Evolutionary conservation across 495 filamentous ascomycete genomes (phyloP).

Genomic region (Penicillium diatomitis): DNA sequence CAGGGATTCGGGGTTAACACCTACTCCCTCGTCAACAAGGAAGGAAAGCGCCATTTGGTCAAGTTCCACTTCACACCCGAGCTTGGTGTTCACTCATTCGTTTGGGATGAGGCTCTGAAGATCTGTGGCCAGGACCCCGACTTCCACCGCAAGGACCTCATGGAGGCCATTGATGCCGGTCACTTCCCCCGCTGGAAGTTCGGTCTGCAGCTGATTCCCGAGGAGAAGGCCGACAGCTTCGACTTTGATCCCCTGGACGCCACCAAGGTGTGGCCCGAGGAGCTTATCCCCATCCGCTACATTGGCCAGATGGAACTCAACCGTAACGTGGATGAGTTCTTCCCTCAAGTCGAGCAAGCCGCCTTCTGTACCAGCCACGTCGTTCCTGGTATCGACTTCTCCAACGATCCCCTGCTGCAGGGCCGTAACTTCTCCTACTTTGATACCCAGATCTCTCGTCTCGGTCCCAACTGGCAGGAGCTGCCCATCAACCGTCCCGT

Average conservation of each 20-base stretch:
- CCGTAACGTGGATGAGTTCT: constrained; percentile 77
- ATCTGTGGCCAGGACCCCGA: constrained; percentile 75
- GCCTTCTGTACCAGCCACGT: constrained; percentile 84
- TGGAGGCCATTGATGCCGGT: constrained; percentile 65
- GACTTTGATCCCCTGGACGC: constrained; percentile 87
- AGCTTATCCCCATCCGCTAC: constrained; percentile 67
- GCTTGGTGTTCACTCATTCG: constrained; percentile 72
- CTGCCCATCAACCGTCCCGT: constrained; percentile 72
- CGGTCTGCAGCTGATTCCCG: constrained; percentile 66
- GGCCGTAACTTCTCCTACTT: constrained; percentile 83
- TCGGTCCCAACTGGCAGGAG: constrained; percentile 81
- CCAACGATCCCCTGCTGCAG: constrained; percentile 74
- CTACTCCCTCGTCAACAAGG: constrained; percentile 59
- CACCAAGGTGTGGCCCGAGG: constrained; percentile 89
- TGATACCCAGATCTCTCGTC: constrained; percentile 75
- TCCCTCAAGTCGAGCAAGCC: constrained; percentile 69
- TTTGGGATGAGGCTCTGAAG: constrained; percentile 86
- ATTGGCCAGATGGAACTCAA: constrained; percentile 80
- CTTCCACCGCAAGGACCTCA: constrained; percentile 79
- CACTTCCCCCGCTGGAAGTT: constrained; percentile 74
- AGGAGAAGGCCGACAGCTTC: constrained; percentile 66
- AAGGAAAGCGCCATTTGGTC: constrained; percentile 66
- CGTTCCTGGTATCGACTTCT: constrained; percentile 81
- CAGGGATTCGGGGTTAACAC: constrained; percentile 89
- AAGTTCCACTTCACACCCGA: constrained; percentile 77